Evolutionary conservation across 805 yeast species (phyloP).

Genomic region (Hanseniaspora pseudoguilliermondii): DNA sequence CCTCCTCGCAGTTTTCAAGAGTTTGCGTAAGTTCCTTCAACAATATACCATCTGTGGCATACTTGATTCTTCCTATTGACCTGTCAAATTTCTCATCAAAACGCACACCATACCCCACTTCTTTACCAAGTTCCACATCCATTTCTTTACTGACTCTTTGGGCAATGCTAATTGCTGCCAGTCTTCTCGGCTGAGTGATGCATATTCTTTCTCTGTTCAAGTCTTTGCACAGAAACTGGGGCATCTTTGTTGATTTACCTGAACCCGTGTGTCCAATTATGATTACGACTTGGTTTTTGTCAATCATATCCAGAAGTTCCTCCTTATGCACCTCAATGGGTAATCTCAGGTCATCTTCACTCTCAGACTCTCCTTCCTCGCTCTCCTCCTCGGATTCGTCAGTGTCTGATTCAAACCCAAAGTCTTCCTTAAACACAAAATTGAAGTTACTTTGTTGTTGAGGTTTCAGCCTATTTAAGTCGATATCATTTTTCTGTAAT

Average conservation of each 20-base stretch:
- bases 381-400: constrained; percentile 26
- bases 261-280: constrained; percentile 87
- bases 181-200: constrained; percentile 90
- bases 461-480: constrained; percentile 1
- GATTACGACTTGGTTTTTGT: constrained; percentile 51
- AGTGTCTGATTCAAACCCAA: constrained; percentile 38
- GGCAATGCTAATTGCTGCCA: constrained; percentile 88
- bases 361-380: constrained; percentile 23
- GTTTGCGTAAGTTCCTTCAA: constrained; percentile 67
- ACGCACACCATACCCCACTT: constrained; percentile 80
- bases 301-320: constrained; percentile 47
- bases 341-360: constrained; percentile 38
- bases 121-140: constrained; percentile 63
- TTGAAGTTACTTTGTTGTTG: constrained; percentile 40
- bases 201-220: constrained; percentile 57
- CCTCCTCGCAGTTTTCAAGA: neutral
- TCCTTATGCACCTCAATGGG: constrained; percentile 63
- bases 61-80: constrained; percentile 59
- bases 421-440: constrained; percentile 60
- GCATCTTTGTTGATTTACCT: constrained; percentile 88
- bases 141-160: constrained; percentile 84
- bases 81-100: constrained; percentile 65
- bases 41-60: constrained; percentile 93
- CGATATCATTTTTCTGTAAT: constrained; percentile 20
- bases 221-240: constrained; percentile 74